Evolutionary conservation across 208 protist genomes (phyloP).

Genomic region (Leishmania tropica): DNA sequence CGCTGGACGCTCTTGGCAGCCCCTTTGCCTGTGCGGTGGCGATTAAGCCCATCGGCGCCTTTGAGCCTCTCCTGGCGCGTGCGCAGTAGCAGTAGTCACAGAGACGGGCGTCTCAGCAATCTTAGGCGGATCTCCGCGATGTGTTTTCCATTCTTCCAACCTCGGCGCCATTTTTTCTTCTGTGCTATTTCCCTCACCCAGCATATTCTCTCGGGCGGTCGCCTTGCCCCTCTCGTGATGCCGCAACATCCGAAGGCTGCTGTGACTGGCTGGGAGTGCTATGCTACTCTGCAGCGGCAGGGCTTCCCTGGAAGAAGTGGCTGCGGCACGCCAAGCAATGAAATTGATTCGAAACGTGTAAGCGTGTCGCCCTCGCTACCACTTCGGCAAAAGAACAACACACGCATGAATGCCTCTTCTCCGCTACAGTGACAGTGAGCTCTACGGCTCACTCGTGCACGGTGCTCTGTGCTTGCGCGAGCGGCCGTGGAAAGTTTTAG

Average conservation of each 20-base stretch:
- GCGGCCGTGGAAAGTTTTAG: not conserved
- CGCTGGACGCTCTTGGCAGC: constrained; percentile 71
- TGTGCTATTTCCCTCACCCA: not conserved
- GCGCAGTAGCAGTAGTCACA: constrained; percentile 36
- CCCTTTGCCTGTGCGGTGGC: constrained; percentile 78
- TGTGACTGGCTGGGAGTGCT: not conserved
- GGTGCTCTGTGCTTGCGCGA: not conserved
- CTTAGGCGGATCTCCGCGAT: not conserved
- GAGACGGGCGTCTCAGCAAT: not conserved
- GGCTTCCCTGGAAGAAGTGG: not conserved
- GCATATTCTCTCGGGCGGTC: not conserved
- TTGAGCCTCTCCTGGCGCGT: constrained; percentile 79
- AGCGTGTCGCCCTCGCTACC: not conserved
- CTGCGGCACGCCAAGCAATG: not conserved
- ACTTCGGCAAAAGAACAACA: not conserved
- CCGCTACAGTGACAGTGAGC: not conserved
- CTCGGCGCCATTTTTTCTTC: constrained; percentile 2
- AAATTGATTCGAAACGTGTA: not conserved
- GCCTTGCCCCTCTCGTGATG: not conserved
- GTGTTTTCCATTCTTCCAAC: no score
- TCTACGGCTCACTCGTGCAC: not conserved
- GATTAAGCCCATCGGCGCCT: constrained; percentile 55
- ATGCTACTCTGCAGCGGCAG: not conserved
- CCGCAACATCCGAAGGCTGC: not conserved
- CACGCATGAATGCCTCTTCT: not conserved